Evolutionary conservation across 1,139 yeast genomes (phyloP).

Genomic region (Saccharomyces hybrid): DNA sequence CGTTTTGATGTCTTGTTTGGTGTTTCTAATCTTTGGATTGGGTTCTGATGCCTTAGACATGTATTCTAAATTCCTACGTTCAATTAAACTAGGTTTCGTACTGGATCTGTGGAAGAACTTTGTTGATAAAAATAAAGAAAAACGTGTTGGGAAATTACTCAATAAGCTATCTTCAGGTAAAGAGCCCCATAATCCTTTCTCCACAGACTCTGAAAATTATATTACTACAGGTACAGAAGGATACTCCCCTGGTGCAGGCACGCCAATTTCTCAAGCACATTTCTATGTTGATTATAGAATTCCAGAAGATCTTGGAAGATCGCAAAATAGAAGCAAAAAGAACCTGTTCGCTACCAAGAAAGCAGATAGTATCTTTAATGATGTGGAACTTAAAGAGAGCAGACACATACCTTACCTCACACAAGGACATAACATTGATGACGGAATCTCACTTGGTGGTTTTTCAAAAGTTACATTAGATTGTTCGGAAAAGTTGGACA

Average conservation of each 20-base stretch:
- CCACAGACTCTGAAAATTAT: slow-evolving; percentile 1
- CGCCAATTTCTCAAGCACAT: slow-evolving; percentile 11
- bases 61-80: slow-evolving; percentile 39
- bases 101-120: slow-evolving; percentile 21
- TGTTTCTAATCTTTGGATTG: slow-evolving; percentile 68
- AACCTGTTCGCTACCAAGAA: not conserved
- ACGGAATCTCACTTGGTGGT: slow-evolving; percentile 11
- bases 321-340: not conserved
- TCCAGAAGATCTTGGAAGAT: slow-evolving; percentile 7
- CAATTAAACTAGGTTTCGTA: slow-evolving; percentile 32
- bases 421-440: slow-evolving; percentile 7
- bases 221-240: not conserved
- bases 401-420: slow-evolving; percentile 12
- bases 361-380: not conserved
- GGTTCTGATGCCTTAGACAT: slow-evolving; percentile 64
- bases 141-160: slow-evolving; percentile 17
- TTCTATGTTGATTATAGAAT: slow-evolving; percentile 14
- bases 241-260: slow-evolving; percentile 3
- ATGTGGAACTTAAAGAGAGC: slow-evolving; percentile 4
- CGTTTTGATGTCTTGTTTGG: slow-evolving; percentile 50
- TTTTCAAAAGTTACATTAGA: slow-evolving; percentile 6
- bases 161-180: slow-evolving; percentile 7
- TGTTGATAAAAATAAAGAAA: slow-evolving; percentile 12
- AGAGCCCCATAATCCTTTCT: not conserved
- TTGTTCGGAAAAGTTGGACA: not conserved